Percentiles rank a stretch among this genome's conserved stretches.
Evolutionary conservation across 768 basidiomycete species (phyloP).

Genomic region (Daedaleopsis nitida): DNA sequence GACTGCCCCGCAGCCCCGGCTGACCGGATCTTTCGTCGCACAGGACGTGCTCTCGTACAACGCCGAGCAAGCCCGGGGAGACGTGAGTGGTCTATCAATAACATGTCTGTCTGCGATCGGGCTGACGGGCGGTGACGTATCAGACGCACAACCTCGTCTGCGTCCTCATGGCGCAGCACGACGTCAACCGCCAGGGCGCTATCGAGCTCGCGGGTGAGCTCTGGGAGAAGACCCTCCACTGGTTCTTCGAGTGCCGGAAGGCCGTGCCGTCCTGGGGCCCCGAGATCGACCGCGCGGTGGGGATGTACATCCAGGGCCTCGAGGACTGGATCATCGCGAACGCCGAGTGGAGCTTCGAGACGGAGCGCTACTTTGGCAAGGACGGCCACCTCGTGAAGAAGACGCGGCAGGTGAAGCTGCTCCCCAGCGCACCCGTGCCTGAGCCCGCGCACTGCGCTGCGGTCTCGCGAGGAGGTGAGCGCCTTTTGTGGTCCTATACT

Average conservation of each 20-base stretch:
- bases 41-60: conserved; percentile 81
- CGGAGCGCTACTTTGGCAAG: conserved; percentile 72
- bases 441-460: background rate
- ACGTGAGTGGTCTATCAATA: conserved; percentile 29
- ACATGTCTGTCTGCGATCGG: background rate
- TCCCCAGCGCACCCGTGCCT: conserved; percentile 29
- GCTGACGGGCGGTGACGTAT: background rate
- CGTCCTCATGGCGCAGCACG: conserved; percentile 66
- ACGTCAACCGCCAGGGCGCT: conserved; percentile 59
- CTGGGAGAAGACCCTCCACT: conserved; percentile 69
- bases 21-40: conserved; percentile 2
- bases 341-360: conserved; percentile 73
- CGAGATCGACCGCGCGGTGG: conserved; percentile 61
- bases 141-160: conserved; percentile 70
- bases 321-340: conserved; percentile 76
- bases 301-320: conserved; percentile 63
- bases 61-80: conserved; percentile 65
- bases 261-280: conserved; percentile 70
- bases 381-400: conserved; percentile 54
- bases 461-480: conserved; percentile 1
- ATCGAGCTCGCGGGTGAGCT: conserved; percentile 65
- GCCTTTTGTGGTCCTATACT: background rate
- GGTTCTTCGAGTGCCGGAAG: conserved; percentile 49
- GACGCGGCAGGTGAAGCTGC: conserved; percentile 53
- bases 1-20: conserved; percentile 2